A percentile compares a stretch with the other conserved stretches of the same genome.
phyloP scores from a whole-genome alignment of 116 monocot species.

The Cymodocea nodosa region DNA sequence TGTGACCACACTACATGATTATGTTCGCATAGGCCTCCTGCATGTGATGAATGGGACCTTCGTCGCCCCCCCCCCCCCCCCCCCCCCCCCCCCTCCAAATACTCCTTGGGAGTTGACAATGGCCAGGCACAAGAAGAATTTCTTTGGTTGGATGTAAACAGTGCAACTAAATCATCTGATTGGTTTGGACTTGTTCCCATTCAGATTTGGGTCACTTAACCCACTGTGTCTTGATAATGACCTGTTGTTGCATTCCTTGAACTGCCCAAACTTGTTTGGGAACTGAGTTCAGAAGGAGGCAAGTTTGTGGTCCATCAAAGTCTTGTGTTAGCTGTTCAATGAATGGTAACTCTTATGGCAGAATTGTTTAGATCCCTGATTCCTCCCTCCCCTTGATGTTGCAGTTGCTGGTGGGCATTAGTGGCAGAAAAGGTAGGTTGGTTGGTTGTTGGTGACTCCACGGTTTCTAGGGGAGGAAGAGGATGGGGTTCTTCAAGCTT shows the following conservation, averaged over 20 bases:
- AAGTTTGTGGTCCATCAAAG: not conserved
- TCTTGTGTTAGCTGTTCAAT: too few relatives aligned
- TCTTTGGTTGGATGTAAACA: not conserved
- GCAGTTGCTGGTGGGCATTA: too few relatives aligned
- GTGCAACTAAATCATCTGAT: not conserved
- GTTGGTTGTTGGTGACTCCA: too few relatives aligned
- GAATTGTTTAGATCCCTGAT: too few relatives aligned
- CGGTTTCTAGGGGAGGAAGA: too few relatives aligned
- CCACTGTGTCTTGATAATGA: not conserved
- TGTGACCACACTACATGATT: not conserved
- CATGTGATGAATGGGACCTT: not conserved
- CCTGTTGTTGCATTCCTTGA: not conserved
- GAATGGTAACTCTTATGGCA: too few relatives aligned
- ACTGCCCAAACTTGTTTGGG: not conserved
- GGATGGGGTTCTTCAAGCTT: too few relatives aligned
- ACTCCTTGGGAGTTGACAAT: not conserved
- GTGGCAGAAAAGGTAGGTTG: not conserved
- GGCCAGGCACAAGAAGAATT: not conserved
- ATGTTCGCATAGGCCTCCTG: not conserved
- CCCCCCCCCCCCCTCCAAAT: not conserved
- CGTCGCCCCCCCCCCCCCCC: not conserved
- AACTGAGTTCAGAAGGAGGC: not conserved
- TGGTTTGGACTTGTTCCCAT: not conserved
- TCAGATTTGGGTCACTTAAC: not conserved
- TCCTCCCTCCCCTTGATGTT: too few relatives aligned